phyloP scores from a whole-genome alignment of 371 early-diverging fungal genomes.

The Sporodiniella umbellata region DNA sequence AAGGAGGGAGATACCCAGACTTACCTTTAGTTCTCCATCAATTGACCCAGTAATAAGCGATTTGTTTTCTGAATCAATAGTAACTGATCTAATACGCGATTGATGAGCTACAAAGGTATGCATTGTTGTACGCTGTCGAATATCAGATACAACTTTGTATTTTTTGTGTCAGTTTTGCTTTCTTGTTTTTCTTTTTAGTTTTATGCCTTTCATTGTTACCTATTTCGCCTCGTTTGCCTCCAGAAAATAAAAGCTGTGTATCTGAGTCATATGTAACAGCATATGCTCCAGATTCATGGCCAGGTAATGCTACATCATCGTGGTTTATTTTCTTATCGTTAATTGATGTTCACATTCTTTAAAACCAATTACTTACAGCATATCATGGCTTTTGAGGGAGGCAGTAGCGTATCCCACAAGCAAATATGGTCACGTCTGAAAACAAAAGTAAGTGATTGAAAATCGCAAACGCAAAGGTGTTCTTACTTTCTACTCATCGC shows the following conservation, averaged over 20 bases:
- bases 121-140: slow-evolving; percentile 64
- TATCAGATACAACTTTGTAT: slow-evolving; percentile 69
- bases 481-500: slow-evolving; percentile 52
- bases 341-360: no score
- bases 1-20: not conserved
- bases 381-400: slow-evolving; percentile 56
- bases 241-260: slow-evolving; percentile 64
- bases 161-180: no score
- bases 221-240: slow-evolving; percentile 76
- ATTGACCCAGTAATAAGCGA: slow-evolving; percentile 62
- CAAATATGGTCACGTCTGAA: slow-evolving; percentile 57
- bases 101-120: slow-evolving; percentile 74
- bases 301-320: slow-evolving; percentile 30
- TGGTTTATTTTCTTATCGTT: slow-evolving; percentile 1
- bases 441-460: not conserved
- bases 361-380: slow-evolving; percentile 46
- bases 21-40: slow-evolving; percentile 60
- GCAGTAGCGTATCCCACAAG: slow-evolving; percentile 78
- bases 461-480: not conserved
- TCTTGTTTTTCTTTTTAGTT: no score
- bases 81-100: slow-evolving; percentile 64
- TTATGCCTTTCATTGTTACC: slow-evolving; percentile 42
- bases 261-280: slow-evolving; percentile 64
- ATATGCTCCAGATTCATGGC: slow-evolving; percentile 61
- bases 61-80: slow-evolving; percentile 57